Evolutionary conservation across 192 early-diverging fungal species (phyloP).

Genomic region (Coemansia sp.): DNA sequence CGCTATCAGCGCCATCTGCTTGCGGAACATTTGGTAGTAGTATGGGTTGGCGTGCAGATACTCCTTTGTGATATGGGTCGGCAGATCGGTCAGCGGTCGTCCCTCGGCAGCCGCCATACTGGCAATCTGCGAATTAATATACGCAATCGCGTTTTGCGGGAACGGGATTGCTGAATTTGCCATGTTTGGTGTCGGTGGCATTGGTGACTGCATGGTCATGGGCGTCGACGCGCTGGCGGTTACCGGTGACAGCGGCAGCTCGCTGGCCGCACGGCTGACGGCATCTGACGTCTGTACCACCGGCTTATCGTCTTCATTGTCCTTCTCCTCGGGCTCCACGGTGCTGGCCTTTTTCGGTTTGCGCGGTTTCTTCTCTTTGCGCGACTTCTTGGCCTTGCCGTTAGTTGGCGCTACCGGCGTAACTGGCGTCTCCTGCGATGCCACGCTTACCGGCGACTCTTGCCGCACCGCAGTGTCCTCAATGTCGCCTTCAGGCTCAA

Average conservation of each 20-base stretch:
- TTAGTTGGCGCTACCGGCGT: constrained; percentile 3
- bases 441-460: constrained; percentile 12
- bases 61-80: constrained; percentile 41
- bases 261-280: constrained; percentile 7
- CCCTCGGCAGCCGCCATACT: constrained; percentile 16
- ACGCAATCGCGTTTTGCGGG: constrained; percentile 18
- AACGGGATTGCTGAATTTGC: not conserved
- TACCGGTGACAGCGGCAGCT: constrained; percentile 12
- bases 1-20: constrained; percentile 13
- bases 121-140: constrained; percentile 19
- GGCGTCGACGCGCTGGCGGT: constrained; percentile 9
- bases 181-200: constrained; percentile 2
- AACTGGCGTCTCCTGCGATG: constrained; percentile 2
- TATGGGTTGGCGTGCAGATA: constrained; percentile 44
- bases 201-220: constrained; percentile 9
- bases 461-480: not conserved
- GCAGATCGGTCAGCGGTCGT: constrained; percentile 15
- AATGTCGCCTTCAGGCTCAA: constrained; percentile 2
- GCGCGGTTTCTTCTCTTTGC: constrained; percentile 39
- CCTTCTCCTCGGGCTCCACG: constrained; percentile 6
- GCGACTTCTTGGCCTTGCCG: constrained; percentile 12
- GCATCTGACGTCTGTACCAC: constrained; percentile 13
- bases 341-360: constrained; percentile 13
- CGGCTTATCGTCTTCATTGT: constrained; percentile 17
- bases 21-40: constrained; percentile 25